Percentiles rank a stretch among this genome's conserved stretches.
phyloP scores from a whole-genome alignment of 208 protist species.

The Hexamita inflata region DNA sequence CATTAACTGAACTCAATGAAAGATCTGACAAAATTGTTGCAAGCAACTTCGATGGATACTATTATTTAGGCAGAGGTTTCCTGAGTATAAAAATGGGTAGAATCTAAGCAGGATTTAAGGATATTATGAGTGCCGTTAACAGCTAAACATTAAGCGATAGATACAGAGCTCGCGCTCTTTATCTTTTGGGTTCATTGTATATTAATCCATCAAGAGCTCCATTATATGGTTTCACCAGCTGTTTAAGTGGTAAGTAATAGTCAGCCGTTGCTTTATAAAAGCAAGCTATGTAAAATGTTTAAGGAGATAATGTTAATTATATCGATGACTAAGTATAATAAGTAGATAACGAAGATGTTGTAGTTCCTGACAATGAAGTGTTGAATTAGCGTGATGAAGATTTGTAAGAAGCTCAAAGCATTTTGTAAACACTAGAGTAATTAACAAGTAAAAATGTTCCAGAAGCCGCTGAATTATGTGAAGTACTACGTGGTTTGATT shows the following conservation, averaged over 20 bases:
- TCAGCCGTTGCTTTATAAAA: slow-evolving; percentile 14
- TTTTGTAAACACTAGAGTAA: background rate
- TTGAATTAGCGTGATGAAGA: slow-evolving; percentile 9
- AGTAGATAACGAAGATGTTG: background rate
- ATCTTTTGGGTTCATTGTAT: slow-evolving; percentile 8
- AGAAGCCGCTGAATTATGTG: background rate
- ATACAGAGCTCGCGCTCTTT: background rate
- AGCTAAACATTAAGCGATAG: background rate
- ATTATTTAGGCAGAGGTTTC: slow-evolving; percentile 8
- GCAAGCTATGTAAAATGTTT: background rate
- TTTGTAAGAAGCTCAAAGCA: background rate
- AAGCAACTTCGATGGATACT: slow-evolving; percentile 14
- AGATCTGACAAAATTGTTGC: background rate
- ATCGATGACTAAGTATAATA: background rate
- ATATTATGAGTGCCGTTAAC: background rate
- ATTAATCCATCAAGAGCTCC: background rate
- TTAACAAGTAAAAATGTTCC: background rate
- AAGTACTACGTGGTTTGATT: background rate
- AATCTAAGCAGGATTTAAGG: background rate
- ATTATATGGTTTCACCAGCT: slow-evolving; percentile 1
- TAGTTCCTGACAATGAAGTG: background rate
- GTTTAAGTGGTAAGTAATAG: background rate
- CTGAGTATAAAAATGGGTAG: slow-evolving; percentile 3
- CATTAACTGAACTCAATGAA: too few species aligned
- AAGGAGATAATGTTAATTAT: background rate